phyloP scores from a whole-genome alignment of 176 grass and related monocot genomes.

The Oryza brachyantha region DNA sequence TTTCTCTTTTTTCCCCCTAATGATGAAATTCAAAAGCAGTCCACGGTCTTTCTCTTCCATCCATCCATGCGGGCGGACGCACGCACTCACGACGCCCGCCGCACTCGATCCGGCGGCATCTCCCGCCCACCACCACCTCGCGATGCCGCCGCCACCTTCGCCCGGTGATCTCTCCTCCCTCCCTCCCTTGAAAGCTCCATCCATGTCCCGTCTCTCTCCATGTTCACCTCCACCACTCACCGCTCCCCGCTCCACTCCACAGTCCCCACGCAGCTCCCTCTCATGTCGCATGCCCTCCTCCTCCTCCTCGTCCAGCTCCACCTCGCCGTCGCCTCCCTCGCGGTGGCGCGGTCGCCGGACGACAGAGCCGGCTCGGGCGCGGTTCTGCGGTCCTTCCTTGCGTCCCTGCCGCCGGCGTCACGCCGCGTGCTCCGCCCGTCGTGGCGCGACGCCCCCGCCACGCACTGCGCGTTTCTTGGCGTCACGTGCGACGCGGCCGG shows the following conservation, averaged over 20 bases:
- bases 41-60: background rate
- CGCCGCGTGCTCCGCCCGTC: constrained; percentile 23
- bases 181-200: background rate
- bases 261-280: background rate
- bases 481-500: constrained; percentile 27
- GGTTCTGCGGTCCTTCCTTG: constrained; percentile 37
- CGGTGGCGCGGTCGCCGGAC: background rate
- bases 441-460: background rate
- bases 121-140: background rate
- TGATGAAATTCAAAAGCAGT: too few species aligned
- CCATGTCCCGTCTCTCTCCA: background rate
- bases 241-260: background rate
- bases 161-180: background rate
- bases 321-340: background rate
- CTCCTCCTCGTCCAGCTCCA: background rate
- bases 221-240: background rate
- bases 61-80: too few species aligned
- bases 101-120: background rate
- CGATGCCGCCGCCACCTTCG: background rate
- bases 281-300: constrained; percentile 15
- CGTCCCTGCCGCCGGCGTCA: constrained; percentile 17
- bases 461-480: constrained; percentile 28
- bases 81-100: too few species aligned
- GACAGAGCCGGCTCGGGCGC: background rate
- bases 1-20: too few species aligned